Evolutionary conservation across 1,284 basidiomycete genomes (phyloP), one percentile per base, ranked within the genome.

Genomic region (Sphagnurus paluster): DNA sequence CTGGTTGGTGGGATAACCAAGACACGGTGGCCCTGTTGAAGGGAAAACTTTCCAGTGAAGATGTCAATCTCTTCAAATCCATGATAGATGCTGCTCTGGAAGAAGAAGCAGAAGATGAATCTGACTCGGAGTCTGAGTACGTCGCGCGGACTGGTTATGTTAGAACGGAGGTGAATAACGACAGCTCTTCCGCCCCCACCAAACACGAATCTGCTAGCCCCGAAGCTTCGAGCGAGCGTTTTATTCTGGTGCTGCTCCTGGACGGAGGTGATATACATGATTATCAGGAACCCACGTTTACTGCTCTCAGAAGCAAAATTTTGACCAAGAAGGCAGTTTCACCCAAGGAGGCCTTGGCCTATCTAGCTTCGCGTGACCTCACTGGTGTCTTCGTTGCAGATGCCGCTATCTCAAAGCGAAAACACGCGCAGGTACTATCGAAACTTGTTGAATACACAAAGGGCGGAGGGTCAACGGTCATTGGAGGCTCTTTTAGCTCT

Each of bases 401-500:
- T 38, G 33, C 48, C 7, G 48, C 33, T 16, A 45, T 65, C 24
- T 11, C 52, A 4, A 20, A 44, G 14, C 47, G 33, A 8, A 47
- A 60, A 33, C 55, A 62, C 13, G 46, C 55, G 3, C 56, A 58
- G 34, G 41, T 65, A 1, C 49, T 63, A 6, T 45, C 55, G 6
- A 57, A 59, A 39, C 40, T 69, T 10, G 61, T 65, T 10, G 62
- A 60, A 37, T 69, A 61, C 40, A 55, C 56, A 14, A 59, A 62
- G 45, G 47, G 39, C 6, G 66, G 68, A 8, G 68, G 68, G 11
- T 63, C 59, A 2, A 52, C 67, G 20, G 57, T 69, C 24, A 36
- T 71, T 20, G 68, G 62, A 8, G 67, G 65, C 19, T 46, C 53
- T 16, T 71, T 71, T 56, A 65, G 62, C 46, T 54, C 44, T 2